A percentile compares a stretch with the other conserved stretches of the same genome.
phyloP scores from a whole-genome alignment of 768 basidiomycete species.

The Trametes sanguinea region DNA sequence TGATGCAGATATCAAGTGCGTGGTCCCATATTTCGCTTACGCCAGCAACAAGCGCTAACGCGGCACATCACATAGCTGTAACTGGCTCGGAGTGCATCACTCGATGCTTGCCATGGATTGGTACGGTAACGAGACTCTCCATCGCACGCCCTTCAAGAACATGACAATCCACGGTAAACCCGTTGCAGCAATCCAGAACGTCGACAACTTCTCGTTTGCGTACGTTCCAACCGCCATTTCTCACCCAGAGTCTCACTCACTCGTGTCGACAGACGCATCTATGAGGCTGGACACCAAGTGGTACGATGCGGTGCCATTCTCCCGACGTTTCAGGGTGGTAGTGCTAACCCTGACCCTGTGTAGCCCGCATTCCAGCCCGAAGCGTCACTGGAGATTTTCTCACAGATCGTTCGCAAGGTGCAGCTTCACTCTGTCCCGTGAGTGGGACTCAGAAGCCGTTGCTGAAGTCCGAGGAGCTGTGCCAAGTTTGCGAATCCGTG shows the following conservation, averaged over 20 bases:
- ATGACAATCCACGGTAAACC: constrained; percentile 56
- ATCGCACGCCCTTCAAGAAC: constrained; percentile 46
- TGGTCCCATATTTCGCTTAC: background rate
- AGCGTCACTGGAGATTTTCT: constrained; percentile 59
- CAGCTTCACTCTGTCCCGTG: constrained; percentile 52
- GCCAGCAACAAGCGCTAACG: background rate
- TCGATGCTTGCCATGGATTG: constrained; percentile 47
- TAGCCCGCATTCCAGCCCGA: constrained; percentile 66
- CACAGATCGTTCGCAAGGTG: constrained; percentile 52
- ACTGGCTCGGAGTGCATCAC: constrained; percentile 43
- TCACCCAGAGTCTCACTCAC: too few relatives aligned
- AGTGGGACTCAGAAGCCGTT: background rate
- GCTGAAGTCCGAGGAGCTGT: background rate
- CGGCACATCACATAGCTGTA: constrained; percentile 31
- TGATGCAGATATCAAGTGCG: constrained; percentile 38
- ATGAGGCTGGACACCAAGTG: constrained; percentile 61
- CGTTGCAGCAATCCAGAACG: constrained; percentile 62
- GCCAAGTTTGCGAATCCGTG: too few relatives aligned
- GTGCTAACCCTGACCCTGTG: background rate
- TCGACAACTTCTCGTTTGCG: constrained; percentile 71
- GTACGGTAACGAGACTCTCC: constrained; percentile 45
- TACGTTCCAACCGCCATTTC: constrained; percentile 36
- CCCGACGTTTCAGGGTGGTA: background rate
- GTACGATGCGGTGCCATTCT: constrained; percentile 40
- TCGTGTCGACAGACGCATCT: constrained; percentile 48